A percentile compares a stretch with the other conserved stretches of the same genome.
These are phyloP conservation scores for Jacaranda copaia DNA, from an alignment of 257 asterid genomes.

Conservation along the genomic window DNA sequence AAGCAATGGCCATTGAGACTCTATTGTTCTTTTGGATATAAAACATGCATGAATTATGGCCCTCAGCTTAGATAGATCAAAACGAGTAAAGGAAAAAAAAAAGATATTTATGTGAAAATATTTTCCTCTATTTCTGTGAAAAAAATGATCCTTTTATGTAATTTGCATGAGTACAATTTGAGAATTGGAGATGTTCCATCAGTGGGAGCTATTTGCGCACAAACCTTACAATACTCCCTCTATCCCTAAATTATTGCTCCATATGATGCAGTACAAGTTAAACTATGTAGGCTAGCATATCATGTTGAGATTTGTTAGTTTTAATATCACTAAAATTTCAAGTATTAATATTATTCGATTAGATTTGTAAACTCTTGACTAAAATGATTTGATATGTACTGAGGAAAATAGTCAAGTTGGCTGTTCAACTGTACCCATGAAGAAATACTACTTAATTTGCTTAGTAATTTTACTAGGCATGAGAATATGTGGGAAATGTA, in stretches of 20 bases:
- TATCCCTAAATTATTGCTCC: background rate
- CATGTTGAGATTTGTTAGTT: background rate
- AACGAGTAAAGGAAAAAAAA: background rate
- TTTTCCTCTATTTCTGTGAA: background rate
- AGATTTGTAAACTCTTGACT: background rate
- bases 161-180: background rate
- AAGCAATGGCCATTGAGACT: background rate
- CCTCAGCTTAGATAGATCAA: background rate
- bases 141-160: background rate
- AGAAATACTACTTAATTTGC: background rate
- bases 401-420: background rate
- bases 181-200: background rate
- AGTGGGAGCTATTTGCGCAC: background rate
- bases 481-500: background rate
- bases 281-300: background rate
- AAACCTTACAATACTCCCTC: background rate
- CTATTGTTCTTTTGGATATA: background rate
- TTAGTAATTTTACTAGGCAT: background rate
- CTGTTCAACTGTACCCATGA: background rate
- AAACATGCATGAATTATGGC: background rate
- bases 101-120: no score
- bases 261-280: background rate
- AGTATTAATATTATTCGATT: background rate
- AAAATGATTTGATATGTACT: background rate
- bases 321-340: background rate